A percentile compares a stretch with the other conserved stretches of the same genome.
These are phyloP conservation scores for Yamadazyma oceani DNA, from an alignment of 1,139 yeast genomes.

Conservation along the genomic window DNA sequence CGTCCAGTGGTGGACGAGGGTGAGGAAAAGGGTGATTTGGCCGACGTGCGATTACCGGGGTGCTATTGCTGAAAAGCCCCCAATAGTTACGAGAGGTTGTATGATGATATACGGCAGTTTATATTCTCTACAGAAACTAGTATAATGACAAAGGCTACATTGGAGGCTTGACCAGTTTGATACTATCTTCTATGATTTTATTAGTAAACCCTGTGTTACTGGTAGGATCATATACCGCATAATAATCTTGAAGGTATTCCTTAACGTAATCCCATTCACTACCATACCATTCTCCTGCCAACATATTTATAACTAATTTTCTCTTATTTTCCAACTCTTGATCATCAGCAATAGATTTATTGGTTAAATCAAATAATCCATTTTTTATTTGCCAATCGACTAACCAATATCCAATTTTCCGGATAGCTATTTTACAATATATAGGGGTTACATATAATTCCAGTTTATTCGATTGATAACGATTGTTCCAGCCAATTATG, in stretches of 20 bases:
- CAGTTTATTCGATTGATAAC: slow-evolving; percentile 1
- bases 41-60: background rate
- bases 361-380: slow-evolving; percentile 14
- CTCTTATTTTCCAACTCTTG: slow-evolving; percentile 18
- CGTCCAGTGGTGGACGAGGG: slow-evolving; percentile 4
- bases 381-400: slow-evolving; percentile 43
- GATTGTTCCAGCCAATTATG: slow-evolving; percentile 29
- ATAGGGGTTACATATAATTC: slow-evolving; percentile 39
- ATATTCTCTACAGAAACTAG: background rate
- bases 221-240: slow-evolving; percentile 20
- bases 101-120: no score
- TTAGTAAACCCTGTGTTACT: slow-evolving; percentile 38
- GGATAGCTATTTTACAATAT: slow-evolving; percentile 38
- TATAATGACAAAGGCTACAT: slow-evolving; percentile 18
- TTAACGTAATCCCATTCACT: slow-evolving; percentile 41
- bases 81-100: no score
- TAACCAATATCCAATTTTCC: slow-evolving; percentile 48
- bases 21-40: slow-evolving; percentile 3
- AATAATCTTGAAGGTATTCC: slow-evolving; percentile 26
- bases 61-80: no score
- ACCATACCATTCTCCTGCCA: slow-evolving; percentile 51
- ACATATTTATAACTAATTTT: slow-evolving; percentile 29
- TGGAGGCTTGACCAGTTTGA: slow-evolving; percentile 41
- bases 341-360: slow-evolving; percentile 2
- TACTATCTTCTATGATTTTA: slow-evolving; percentile 38